Evolutionary conservation across 2,329 filamentous ascomycete genomes (phyloP), one percentile per base, ranked within the genome.

Genomic region (Cladobotryum protrusum): DNA sequence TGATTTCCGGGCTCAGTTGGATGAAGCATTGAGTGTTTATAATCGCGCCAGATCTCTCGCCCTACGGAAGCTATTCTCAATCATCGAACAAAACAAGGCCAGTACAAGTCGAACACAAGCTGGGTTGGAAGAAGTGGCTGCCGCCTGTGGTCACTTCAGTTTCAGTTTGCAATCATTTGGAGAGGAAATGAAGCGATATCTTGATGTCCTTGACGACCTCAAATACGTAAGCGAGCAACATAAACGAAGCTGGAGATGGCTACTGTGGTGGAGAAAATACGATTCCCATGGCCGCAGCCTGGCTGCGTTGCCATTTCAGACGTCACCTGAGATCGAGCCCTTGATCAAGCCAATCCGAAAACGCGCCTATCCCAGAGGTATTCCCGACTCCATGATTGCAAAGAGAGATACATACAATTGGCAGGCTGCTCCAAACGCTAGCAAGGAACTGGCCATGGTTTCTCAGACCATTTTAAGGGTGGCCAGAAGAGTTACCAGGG

Each of bases 141-240:
- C 91, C 9, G 92, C 89, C 50, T 96, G 91, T 61, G 90, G 90
- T 0, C 89, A 96, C 67, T 96, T 96, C 63, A 90, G 86, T 65
- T 95, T 90, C 63, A 92, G 87, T 24, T 72, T 96, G 15, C 79
- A 92, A 54, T 86, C 90, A 58, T 89, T 96, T 65, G 89, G 88
- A 0, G 87, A 93, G 63, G 89, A 95, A 60, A 86, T 95, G 72
- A 80, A 86, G 57, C 80, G 78, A 13, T 90, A 93, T 59, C 68
- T 96, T 24, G 80, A 86, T 45, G 82, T 91, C 2, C 70, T 96
- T 4, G 89, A 95, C 59, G 86, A 95, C 45, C 70, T 96, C 36
- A 89, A 90, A 62, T 78, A 85, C 55, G 72, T 80, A 18, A 81
- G 79, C 35, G 80, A 86, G 52, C 71, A 79, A 41, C 78, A 78